These are phyloP conservation scores for Xylaria intraflava DNA, from an alignment of 495 filamentous ascomycete genomes.

Conservation along the genomic window DNA sequence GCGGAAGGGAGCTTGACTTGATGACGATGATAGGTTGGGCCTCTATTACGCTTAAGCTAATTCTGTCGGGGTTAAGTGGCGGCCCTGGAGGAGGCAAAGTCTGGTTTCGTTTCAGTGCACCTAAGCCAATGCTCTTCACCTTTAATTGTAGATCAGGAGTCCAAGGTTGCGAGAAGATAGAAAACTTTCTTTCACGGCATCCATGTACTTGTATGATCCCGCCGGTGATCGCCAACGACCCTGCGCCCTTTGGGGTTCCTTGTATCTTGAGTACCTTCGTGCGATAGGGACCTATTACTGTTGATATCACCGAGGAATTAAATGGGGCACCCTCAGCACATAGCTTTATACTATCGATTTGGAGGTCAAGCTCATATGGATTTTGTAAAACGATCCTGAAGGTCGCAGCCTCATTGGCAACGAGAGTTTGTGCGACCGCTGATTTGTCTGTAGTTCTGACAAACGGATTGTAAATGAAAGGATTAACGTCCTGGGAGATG, in stretches of 20 bases:
- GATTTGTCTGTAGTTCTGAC: slow-evolving; percentile 54
- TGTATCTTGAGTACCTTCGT: slow-evolving; percentile 69
- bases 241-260: slow-evolving; percentile 59
- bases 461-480: slow-evolving; percentile 92
- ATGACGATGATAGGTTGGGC: slow-evolving; percentile 71
- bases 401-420: slow-evolving; percentile 66
- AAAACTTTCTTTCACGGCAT: slow-evolving; percentile 74
- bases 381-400: slow-evolving; percentile 87
- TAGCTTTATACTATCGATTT: slow-evolving; percentile 74
- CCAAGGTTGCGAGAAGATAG: slow-evolving; percentile 74
- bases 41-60: slow-evolving; percentile 64
- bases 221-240: slow-evolving; percentile 65
- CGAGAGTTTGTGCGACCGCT: slow-evolving; percentile 57
- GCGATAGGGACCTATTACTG: slow-evolving; percentile 68
- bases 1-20: slow-evolving; percentile 68
- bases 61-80: slow-evolving; percentile 38
- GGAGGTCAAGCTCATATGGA: slow-evolving; percentile 85
- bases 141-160: slow-evolving; percentile 62
- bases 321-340: slow-evolving; percentile 66
- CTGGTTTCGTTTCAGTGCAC: slow-evolving; percentile 44
- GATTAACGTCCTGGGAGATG: slow-evolving; percentile 57
- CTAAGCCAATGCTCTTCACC: slow-evolving; percentile 64
- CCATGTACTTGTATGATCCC: slow-evolving; percentile 73
- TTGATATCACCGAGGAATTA: slow-evolving; percentile 55
- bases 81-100: slow-evolving; percentile 28